Percentiles rank a stretch among this genome's conserved stretches.
Conservation (phyloP, 2,329 filamentous ascomycete species). For the Penicillium oxalicum region DNA sequence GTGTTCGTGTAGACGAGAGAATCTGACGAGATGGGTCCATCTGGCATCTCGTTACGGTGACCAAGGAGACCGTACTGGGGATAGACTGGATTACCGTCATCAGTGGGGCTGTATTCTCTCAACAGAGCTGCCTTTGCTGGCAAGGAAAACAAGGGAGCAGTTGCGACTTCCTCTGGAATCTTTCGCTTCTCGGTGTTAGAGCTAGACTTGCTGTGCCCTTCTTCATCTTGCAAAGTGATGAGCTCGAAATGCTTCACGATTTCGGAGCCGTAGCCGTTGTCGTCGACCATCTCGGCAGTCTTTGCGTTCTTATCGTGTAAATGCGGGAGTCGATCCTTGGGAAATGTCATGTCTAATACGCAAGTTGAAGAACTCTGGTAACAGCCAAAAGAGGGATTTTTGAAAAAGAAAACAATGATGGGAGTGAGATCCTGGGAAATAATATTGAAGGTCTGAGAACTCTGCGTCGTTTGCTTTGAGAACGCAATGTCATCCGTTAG, state of each 20-base stretch:
- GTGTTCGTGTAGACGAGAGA: conserved; percentile 38
- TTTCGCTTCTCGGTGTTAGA: not conserved
- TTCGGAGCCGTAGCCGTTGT: not conserved
- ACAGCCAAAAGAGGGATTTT: too few species aligned
- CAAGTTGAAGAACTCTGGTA: too few species aligned
- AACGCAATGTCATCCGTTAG: too few species aligned
- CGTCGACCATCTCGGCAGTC: too few species aligned
- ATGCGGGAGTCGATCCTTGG: too few species aligned
- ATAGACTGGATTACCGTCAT: not conserved
- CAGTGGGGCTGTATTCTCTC: not conserved
- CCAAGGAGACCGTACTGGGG: conserved; percentile 1
- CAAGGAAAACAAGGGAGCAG: not conserved
- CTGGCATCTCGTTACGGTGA: not conserved
- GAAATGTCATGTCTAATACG: too few species aligned
- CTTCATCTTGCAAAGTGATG: not conserved
- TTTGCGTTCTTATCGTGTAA: too few species aligned
- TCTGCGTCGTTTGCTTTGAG: too few species aligned
- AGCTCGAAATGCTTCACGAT: not conserved
- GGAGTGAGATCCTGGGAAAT: too few species aligned
- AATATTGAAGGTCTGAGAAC: too few species aligned
- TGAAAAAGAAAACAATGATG: too few species aligned
- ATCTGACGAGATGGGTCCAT: not conserved
- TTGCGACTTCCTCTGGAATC: not conserved
- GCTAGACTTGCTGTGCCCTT: not conserved
- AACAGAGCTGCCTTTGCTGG: not conserved